Conservation (phyloP, 352 stramenopile species). For the Phytophthora parvispora region DNA sequence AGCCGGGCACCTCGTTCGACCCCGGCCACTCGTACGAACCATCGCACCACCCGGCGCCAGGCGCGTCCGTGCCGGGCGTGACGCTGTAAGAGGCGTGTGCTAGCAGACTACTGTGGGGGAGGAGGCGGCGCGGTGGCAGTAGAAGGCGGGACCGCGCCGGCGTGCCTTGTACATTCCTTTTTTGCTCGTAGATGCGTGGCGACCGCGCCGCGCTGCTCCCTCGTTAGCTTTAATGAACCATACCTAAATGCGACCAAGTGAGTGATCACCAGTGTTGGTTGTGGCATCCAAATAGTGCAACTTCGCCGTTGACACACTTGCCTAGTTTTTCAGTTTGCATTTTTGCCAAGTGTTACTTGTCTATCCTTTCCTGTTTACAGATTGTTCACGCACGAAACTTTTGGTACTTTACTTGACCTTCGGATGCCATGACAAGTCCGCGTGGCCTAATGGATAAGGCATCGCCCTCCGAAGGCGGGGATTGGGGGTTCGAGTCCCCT, state of each 20-base stretch:
- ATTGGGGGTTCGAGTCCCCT: constrained; percentile 48
- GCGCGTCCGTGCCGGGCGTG: constrained; percentile 44
- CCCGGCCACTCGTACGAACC: constrained; percentile 24
- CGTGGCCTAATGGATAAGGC: constrained; percentile 27
- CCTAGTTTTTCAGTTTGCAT: background rate
- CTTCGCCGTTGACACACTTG: background rate
- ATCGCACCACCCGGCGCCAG: constrained; percentile 19
- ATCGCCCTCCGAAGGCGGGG: constrained; percentile 39
- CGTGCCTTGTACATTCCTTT: constrained; percentile 41
- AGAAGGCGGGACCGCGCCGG: constrained; percentile 11
- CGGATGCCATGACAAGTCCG: too few relatives aligned
- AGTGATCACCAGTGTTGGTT: constrained; percentile 4
- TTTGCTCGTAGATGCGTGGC: constrained; percentile 38
- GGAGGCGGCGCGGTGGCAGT: constrained; percentile 11
- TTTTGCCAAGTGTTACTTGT: background rate
- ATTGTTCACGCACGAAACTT: too few relatives aligned
- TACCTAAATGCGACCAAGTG: constrained; percentile 15
- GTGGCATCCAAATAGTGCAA: background rate
- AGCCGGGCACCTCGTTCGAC: constrained; percentile 34
- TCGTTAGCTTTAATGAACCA: constrained; percentile 43
- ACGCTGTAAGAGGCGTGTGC: constrained; percentile 35
- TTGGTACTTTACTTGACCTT: too few relatives aligned
- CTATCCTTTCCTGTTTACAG: too few relatives aligned
- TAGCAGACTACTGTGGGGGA: constrained; percentile 35
- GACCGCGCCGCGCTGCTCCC: constrained; percentile 18